Base-by-base conservation (phyloP, 192 early-diverging fungal genomes). In the Thoreauomyces humboldtii region DNA sequence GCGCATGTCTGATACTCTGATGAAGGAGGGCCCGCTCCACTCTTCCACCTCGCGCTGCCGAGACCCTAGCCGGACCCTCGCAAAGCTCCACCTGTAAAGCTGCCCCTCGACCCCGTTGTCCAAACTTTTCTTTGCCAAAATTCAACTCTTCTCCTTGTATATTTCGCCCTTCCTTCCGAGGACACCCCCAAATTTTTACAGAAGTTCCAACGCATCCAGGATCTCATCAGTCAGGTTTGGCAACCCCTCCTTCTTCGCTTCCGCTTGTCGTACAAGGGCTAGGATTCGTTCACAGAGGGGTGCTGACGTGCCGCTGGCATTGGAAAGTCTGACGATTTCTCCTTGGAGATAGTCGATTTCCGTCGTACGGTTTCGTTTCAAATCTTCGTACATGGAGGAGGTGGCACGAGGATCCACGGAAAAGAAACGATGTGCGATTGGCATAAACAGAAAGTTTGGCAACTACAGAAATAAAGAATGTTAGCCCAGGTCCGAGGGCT, bases 311-410 rank as follows among this genome's bases (percentile, higher is more conserved):
- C 67, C 51, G 15, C 45, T n/a, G 41, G 69, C 42, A 7, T 44
- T 63, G 6, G 67, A 74, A 37, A 80, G 33, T 14, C 61, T 17
- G 12, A 70, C 53, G 35, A 80, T 61, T 47, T 78, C 65, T 7
- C 78, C 78, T 46, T 80, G 74, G 21, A 80, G 41, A 47, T 63
- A 77, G 4, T 73, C 73, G 46, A 80, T 80, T 50, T 80, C 78
- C 21, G 78, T 80, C 31, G 33, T 31, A 19, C 73, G 51, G 5
- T 70, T 61, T 15, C 38, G 29, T 45, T 51, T 59, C 41, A 80
- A 51, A 56, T 80, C 78, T 58, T 80, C 78, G 61, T 74, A 80
- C 67, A 73, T 73, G 41, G 66, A 70, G 29, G 59, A 66, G 4
- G 75, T 80, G 1, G 78, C 75, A 25, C 61, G 55, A 22, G 73